Conservation (phyloP, 257 asterid species). For the Haberlea rhodopensis region DNA sequence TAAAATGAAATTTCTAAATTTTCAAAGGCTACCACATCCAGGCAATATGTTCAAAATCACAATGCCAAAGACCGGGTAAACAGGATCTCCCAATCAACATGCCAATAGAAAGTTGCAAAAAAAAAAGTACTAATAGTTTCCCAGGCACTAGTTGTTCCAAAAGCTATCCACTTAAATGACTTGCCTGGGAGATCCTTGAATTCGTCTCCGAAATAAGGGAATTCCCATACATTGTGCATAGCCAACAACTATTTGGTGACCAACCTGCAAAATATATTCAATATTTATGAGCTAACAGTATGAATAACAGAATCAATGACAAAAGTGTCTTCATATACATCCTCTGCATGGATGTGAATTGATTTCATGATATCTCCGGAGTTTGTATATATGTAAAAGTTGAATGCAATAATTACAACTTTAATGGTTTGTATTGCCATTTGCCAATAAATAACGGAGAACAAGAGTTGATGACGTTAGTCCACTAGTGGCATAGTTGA, state of each 20-base stretch:
- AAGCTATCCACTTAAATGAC: constrained; percentile 28
- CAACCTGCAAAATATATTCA: constrained; percentile 56
- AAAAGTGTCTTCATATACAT: constrained; percentile 11
- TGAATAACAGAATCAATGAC: constrained; percentile 9
- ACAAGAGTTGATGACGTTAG: no score
- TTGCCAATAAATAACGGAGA: no score
- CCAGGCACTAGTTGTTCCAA: constrained; percentile 2
- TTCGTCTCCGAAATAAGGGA: constrained; percentile 89
- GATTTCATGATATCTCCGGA: not conserved
- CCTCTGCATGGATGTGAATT: not conserved
- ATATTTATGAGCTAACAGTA: not conserved
- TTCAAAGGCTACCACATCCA: not conserved
- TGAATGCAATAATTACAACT: not conserved
- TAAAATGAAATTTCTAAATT: not conserved
- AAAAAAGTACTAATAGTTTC: constrained; percentile 1
- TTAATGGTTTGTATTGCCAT: not conserved
- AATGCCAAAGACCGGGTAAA: not conserved
- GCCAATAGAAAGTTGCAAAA: not conserved
- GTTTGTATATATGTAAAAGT: not conserved
- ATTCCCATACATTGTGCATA: constrained; percentile 91
- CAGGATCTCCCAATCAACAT: constrained; percentile 13
- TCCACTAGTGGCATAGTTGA: no score
- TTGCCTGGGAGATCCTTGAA: constrained; percentile 90
- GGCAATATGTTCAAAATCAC: constrained; percentile 1
- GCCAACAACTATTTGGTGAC: constrained; percentile 84